A percentile compares a stretch with the other conserved stretches of the same genome.
phyloP scores from a whole-genome alignment of 148 eudicot genomes.

The Chenopodium quinoa region DNA sequence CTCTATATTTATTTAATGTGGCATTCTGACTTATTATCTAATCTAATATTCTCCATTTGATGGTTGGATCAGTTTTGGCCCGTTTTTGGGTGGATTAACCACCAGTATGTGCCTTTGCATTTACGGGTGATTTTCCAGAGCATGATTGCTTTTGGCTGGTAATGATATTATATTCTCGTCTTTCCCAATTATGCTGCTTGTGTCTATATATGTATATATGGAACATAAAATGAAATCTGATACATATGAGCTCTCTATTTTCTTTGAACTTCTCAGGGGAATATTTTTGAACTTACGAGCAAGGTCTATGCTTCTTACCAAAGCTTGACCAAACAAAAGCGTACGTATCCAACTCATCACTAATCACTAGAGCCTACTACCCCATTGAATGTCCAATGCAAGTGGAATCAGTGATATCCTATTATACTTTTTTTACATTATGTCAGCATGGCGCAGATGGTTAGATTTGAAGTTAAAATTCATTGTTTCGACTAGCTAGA shows the following conservation, averaged over 20 bases:
- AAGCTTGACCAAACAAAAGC: slow-evolving; percentile 33
- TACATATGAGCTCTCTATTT: background rate
- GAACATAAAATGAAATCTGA: background rate
- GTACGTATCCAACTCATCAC: background rate
- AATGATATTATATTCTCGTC: slow-evolving; percentile 1
- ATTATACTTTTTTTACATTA: slow-evolving; percentile 3
- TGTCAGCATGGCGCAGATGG: background rate
- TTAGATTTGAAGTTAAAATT: slow-evolving; percentile 3
- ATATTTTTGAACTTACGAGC: slow-evolving; percentile 88
- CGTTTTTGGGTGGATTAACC: slow-evolving; percentile 83
- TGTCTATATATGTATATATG: background rate
- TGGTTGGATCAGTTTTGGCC: slow-evolving; percentile 78
- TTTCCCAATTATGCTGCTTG: background rate
- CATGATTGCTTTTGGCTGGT: slow-evolving; percentile 80
- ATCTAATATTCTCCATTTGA: background rate
- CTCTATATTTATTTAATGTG: background rate
- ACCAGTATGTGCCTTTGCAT: slow-evolving; percentile 86
- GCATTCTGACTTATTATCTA: background rate
- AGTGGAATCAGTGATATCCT: background rate
- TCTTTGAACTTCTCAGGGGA: slow-evolving; percentile 50
- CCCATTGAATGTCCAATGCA: background rate
- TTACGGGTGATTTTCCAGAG: slow-evolving; percentile 86
- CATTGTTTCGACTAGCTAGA: background rate
- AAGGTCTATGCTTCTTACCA: slow-evolving; percentile 49
- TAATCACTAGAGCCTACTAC: background rate